Evolutionary conservation across 768 basidiomycete species (phyloP).

Genomic region (Rickenella mellea): DNA sequence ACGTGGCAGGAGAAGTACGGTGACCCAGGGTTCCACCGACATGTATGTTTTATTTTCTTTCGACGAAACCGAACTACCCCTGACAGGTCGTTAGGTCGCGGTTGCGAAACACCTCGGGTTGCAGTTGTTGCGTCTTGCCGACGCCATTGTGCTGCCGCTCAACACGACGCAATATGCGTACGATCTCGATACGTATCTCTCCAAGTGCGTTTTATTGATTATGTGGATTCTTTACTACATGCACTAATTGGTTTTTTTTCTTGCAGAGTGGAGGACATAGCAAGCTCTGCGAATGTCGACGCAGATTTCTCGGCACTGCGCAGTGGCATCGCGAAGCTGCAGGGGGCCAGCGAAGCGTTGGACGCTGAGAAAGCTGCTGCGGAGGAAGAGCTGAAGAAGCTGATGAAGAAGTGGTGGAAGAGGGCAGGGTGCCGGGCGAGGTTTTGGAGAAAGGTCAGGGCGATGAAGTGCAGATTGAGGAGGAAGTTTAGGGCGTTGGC

Average conservation of each 20-base stretch:
- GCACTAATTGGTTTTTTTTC: conserved; percentile 12
- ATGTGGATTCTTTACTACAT: conserved; percentile 9
- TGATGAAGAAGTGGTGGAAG: conserved; percentile 31
- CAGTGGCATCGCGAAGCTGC: conserved; percentile 35
- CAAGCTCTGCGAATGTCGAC: conserved; percentile 13
- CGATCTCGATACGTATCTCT: conserved; percentile 43
- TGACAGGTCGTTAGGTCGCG: conserved; percentile 31
- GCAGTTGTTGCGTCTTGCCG: conserved; percentile 41
- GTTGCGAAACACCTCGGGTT: conserved; percentile 50
- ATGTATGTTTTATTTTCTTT: conserved; percentile 26
- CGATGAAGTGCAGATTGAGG: conserved; percentile 13
- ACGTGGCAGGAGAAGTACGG: conserved; percentile 53
- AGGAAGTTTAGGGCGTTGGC: conserved; percentile 18
- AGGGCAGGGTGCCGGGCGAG: conserved; percentile 10
- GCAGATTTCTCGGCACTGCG: conserved; percentile 35
- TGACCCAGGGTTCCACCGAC: conserved; percentile 53
- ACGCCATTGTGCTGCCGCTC: conserved; percentile 47
- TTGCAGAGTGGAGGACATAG: conserved; percentile 21
- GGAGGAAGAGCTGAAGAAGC: conserved; percentile 38
- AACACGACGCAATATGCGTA: conserved; percentile 61
- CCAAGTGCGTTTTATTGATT: conserved; percentile 27
- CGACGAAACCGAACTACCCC: not conserved
- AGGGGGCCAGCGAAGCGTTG: conserved; percentile 40
- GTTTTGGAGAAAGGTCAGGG: conserved; percentile 18
- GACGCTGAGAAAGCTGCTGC: conserved; percentile 51